Evolutionary conservation across 345 rosid species (phyloP).

Genomic region (Pseudoturritis turrita): DNA sequence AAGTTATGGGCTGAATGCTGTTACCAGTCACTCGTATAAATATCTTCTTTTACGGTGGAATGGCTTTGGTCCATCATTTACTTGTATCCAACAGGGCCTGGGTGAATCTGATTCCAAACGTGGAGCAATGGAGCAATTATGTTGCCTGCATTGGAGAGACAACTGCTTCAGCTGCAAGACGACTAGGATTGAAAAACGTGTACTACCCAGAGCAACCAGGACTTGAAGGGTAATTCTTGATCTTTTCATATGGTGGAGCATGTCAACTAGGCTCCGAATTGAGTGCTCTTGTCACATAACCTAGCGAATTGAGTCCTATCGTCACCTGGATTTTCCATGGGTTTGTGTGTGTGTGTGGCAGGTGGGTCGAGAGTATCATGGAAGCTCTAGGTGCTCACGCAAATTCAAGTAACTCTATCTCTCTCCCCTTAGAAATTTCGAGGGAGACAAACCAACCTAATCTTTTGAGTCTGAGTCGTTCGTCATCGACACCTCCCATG

Average conservation of each 20-base stretch:
- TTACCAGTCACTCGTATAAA: neutral
- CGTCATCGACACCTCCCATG: constrained; percentile 22
- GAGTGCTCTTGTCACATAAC: neutral
- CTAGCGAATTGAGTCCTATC: neutral
- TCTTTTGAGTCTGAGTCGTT: neutral
- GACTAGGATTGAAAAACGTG: constrained; percentile 62
- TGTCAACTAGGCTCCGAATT: neutral
- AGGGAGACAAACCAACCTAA: neutral
- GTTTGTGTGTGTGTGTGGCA: constrained; percentile 30
- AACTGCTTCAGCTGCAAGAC: constrained; percentile 82
- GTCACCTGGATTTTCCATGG: neutral
- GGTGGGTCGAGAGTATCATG: constrained; percentile 81
- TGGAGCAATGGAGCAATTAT: constrained; percentile 51
- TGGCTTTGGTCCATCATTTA: constrained; percentile 11
- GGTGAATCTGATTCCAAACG: constrained; percentile 58
- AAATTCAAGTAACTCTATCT: neutral
- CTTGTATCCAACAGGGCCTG: constrained; percentile 58
- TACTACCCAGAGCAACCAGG: constrained; percentile 79
- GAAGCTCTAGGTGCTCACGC: constrained; percentile 57
- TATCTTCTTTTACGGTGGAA: neutral
- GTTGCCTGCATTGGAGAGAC: constrained; percentile 96
- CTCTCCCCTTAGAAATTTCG: neutral
- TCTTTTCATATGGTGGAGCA: neutral
- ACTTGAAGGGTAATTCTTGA: constrained; percentile 69
- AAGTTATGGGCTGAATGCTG: neutral